phyloP scores from a whole-genome alignment of 306 rosid species.

The Carpinus fangiana region DNA sequence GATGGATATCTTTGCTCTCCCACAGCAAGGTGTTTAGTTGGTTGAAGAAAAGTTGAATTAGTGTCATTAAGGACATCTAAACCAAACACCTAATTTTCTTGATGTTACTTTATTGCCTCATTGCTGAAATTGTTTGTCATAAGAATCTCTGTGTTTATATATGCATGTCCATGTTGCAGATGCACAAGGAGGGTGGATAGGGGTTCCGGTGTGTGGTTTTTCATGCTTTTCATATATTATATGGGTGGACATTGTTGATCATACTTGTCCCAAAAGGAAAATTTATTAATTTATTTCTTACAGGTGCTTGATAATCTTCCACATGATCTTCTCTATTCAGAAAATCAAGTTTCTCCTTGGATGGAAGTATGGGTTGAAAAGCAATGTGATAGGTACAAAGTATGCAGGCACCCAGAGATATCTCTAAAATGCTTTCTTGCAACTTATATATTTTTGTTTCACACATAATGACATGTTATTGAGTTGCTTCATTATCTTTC shows the following conservation, averaged over 20 bases:
- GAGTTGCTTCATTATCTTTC: background rate
- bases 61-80: background rate
- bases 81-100: background rate
- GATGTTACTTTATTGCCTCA: background rate
- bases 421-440: constrained; percentile 5
- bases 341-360: constrained; percentile 84
- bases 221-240: background rate
- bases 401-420: background rate
- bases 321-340: constrained; percentile 85
- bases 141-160: background rate
- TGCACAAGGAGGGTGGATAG: background rate
- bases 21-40: background rate
- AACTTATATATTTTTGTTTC: background rate
- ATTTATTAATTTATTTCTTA: constrained; percentile 21
- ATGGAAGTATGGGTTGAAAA: constrained; percentile 93
- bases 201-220: background rate
- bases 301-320: constrained; percentile 99
- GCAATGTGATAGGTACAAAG: constrained; percentile 55
- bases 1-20: background rate
- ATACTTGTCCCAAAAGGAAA: constrained; percentile 12
- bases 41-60: background rate
- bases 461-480: background rate
- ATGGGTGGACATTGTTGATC: background rate
- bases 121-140: background rate
- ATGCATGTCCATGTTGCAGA: background rate